Base-by-base conservation (phyloP, 306 rosid genomes). In the Citrullus amarus region DNA sequence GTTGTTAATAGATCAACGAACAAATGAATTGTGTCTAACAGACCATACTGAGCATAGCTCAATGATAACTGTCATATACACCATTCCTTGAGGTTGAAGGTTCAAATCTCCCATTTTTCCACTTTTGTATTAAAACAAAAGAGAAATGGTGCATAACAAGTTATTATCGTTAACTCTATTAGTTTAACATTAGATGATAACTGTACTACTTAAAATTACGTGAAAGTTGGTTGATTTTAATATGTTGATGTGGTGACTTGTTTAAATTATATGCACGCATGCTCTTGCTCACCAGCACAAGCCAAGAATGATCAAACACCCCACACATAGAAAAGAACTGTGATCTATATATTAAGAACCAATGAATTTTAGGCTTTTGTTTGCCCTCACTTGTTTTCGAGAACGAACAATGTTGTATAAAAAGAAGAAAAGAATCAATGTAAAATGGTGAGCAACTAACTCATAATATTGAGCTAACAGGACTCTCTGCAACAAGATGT, bases 401-500 rank as follows among this genome's bases (percentile, higher is more conserved):
- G 76, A 50, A 51, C 61, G 32, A 51, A 73, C 39, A 73, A 50
- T 73, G 60, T 73, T 30, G 77, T 48, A 73, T 73, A 30, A 28
- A 48, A 69, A 73, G 44, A 50, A 73, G 58, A 69, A 80, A 65
- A 80, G 77, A 78, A 65, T 57, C 63, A 54, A 85, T 25, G 81
- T 74, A 34, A 36, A 36, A 65, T 65, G 20, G 65, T 59, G 43
- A 39, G 69, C 18, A 38, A 66, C 72, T 17, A 38, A 79, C 68
- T 80, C 81, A 18, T 14, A 11, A 20, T 22, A 11, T 14, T 25
- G 6, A 63, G 76, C 79, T 80, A 88, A 73, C 48, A 51, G 57
- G 87, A 80, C 75, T 80, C 71, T 81, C 86, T 87, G 86, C 92
- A 85, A 58, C 71, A 65, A 80, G 85, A 57, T 76, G 85, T 79